phyloP scores from a whole-genome alignment of 169 alveolate genomes.

The Plasmodium sp. region DNA sequence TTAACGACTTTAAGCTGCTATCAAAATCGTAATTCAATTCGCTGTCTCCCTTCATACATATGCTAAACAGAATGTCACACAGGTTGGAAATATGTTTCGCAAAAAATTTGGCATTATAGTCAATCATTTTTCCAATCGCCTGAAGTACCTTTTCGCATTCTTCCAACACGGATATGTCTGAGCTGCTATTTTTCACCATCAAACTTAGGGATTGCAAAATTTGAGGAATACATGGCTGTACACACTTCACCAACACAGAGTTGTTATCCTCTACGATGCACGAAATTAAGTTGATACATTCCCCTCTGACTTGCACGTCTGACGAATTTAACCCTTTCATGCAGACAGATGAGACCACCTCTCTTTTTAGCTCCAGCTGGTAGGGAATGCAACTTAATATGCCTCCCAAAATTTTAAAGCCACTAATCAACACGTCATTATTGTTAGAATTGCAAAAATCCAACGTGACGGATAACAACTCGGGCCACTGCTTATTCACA shows the following conservation, averaged over 20 bases:
- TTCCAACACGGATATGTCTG: constrained; percentile 79
- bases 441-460: constrained; percentile 79
- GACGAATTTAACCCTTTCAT: constrained; percentile 77
- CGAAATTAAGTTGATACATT: constrained; percentile 80
- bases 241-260: constrained; percentile 63
- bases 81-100: constrained; percentile 75
- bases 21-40: constrained; percentile 79
- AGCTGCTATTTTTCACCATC: constrained; percentile 75
- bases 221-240: constrained; percentile 79
- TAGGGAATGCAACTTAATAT: constrained; percentile 75
- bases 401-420: constrained; percentile 83
- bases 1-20: constrained; percentile 80
- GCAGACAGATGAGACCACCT: constrained; percentile 69
- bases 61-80: constrained; percentile 77
- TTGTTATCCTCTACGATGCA: constrained; percentile 79
- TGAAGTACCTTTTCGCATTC: constrained; percentile 83
- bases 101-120: constrained; percentile 80
- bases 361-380: constrained; percentile 76
- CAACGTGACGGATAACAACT: constrained; percentile 77
- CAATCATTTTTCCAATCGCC: constrained; percentile 81
- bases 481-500: constrained; percentile 84
- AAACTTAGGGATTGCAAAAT: constrained; percentile 80
- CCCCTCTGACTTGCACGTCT: constrained; percentile 80
- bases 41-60: constrained; percentile 76
- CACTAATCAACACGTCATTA: constrained; percentile 80